Evolutionary conservation across 192 early-diverging fungal genomes (phyloP), one percentile per base, ranked within the genome.

Genomic region (Backusella circina): DNA sequence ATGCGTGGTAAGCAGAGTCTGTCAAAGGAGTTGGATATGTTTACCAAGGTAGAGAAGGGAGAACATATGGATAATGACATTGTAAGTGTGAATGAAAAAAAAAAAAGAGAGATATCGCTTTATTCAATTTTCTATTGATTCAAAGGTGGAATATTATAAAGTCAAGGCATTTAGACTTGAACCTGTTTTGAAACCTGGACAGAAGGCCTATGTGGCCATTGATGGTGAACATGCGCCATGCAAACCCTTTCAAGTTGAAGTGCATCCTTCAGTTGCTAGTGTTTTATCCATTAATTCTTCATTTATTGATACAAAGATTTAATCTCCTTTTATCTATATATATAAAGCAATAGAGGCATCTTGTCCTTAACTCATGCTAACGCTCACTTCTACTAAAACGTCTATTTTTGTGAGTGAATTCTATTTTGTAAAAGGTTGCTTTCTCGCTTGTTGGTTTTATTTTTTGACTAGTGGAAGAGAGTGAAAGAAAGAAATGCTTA

Each of bases 81-180:
- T 61, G 88, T 89, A 82, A 77, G 72, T 77, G 32, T 61, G 26
- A 6, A 21, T 23, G 0, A 47, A 47, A 16, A 15, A 15, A 21
- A 18, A 18, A 50, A 50, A n/a, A 3, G 9, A 23, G 9, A 1
- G 26, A 12, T 28, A 23, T 51, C 6, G 8, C 23, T n/a, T 21
- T 28, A 61, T 61, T 61, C n/a, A 2, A 28, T 1, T 10, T 61
- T 57, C 2, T 54, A 12, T 57, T 21, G 21, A 51, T 51, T 51
- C 67, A 65, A n/a, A 89, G 86, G 78, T 90, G 39, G 83, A 86
- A 12, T 90, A 90, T 75, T 84, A 85, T 72, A 90, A 90, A 67
- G 77, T 90, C 32, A 82, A 84, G 26, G 88, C 87, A 5, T 88
- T 87, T 75, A 80, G 88, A 28, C 66, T 90, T n/a, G 80, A 74